Percentiles rank a stretch among this genome's conserved stretches.
These are phyloP conservation scores for Aureobasidium uvarum DNA, from an alignment of 2,329 filamentous ascomycete genomes.

Conservation along the genomic window DNA sequence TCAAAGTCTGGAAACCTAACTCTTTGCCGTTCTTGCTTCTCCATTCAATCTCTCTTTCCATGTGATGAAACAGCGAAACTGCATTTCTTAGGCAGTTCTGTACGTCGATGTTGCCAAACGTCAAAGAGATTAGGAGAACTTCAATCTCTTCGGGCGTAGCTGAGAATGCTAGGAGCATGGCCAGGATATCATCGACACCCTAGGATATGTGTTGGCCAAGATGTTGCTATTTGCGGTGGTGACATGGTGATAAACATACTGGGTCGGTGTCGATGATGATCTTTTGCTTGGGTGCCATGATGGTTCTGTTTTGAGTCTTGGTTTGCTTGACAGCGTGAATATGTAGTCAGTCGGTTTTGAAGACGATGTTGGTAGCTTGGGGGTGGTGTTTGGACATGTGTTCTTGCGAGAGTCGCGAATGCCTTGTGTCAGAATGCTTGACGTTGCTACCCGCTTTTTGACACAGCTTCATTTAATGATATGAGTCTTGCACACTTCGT, in stretches of 20 bases:
- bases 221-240: neutral
- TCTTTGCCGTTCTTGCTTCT: slow-evolving; percentile 65
- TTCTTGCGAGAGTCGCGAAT: neutral
- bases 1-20: slow-evolving; percentile 71
- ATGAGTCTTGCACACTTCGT: neutral
- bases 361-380: neutral
- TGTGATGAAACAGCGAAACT: slow-evolving; percentile 84
- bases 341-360: neutral
- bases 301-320: neutral
- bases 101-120: slow-evolving; percentile 90
- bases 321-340: no score
- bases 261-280: slow-evolving; percentile 98
- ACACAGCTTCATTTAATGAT: neutral
- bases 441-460: slow-evolving; percentile 11
- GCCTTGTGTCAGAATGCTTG: slow-evolving; percentile 14
- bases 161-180: slow-evolving; percentile 81
- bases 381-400: neutral
- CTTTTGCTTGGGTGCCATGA: slow-evolving; percentile 48
- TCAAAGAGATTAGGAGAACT: slow-evolving; percentile 79
- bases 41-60: slow-evolving; percentile 88
- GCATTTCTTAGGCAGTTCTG: slow-evolving; percentile 84
- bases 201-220: slow-evolving; percentile 30
- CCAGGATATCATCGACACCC: slow-evolving; percentile 89
- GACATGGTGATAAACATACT: slow-evolving; percentile 48
- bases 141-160: slow-evolving; percentile 81